Evolutionary conservation across 2,329 filamentous ascomycete species (phyloP), one percentile per base, ranked within the genome.

Genomic region (Aspergillus vadensis): DNA sequence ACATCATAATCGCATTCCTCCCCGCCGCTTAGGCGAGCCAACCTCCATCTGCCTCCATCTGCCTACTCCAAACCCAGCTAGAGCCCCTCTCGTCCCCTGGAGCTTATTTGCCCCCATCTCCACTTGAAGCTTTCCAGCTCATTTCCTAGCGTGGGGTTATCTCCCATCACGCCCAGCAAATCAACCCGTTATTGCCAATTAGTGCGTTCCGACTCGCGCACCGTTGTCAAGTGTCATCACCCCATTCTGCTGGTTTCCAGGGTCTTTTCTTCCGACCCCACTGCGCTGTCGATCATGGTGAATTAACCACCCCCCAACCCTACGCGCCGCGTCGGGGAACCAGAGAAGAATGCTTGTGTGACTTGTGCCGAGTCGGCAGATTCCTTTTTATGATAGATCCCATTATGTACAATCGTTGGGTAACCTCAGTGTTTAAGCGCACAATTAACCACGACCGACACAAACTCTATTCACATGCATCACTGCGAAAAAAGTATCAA

Each of bases 81-180:
- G 47, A 50, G 47, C 47, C 47, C 47, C 47, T 19, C 39, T 19
- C 39, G 6, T 30, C 9, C 47, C 47, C 47, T 50, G 47, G 25
- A 50, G 47, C 47, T 50, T 50, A 50, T 32, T 50, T n/a, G 27
- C n/a, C 47, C 47, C 44, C 44, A 49, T 30, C 47, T 50, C 47
- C 47, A 50, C 47, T 50, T 50, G 47, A 50, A 50, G 47, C 47
- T 50, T 30, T n/a, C 47, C 27, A 19, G 47, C 47, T 32, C 47
- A 30, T 27, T 50, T 30, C 47, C 47, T 50, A 50, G 47, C 47
- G 47, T 30, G 47, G 47, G 47, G 47, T 30, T 36, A 14, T 36
- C 32, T 36, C 12, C 32, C 32, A 36, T 36, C 12, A 30, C n/a
- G n/a, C 15, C 47, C 47, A 50, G 27, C 17, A 27, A 27, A 50